Percentiles rank a stretch among this genome's conserved stretches.
Evolutionary conservation across 2,329 filamentous ascomycete genomes (phyloP).

Genomic region (Pseudogymnoascus sp.): DNA sequence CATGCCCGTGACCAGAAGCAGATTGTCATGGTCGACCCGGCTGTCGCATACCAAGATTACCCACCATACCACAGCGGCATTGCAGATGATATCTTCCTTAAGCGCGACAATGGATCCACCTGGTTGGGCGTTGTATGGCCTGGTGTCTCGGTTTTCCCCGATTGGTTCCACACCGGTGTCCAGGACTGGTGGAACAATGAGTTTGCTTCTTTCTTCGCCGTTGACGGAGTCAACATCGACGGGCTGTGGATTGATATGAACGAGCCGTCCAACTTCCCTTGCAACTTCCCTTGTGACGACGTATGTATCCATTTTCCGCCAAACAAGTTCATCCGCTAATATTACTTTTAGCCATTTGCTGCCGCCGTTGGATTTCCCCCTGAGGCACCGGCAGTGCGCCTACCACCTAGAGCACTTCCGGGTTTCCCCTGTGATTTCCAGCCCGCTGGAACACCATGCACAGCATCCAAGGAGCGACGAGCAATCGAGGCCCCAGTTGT

Average conservation of each 20-base stretch:
- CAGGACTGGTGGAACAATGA: conserved; percentile 64
- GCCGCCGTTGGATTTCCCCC: conserved; percentile 48
- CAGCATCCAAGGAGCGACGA: conserved; percentile 21
- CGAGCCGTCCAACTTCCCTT: conserved; percentile 45
- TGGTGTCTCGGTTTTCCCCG: conserved; percentile 63
- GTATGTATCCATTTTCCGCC: not conserved
- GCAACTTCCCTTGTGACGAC: conserved; percentile 48
- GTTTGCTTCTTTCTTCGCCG: conserved; percentile 57
- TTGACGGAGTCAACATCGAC: conserved; percentile 65
- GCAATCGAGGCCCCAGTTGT: conserved; percentile 10
- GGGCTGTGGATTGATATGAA: conserved; percentile 73
- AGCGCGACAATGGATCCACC: conserved; percentile 46
- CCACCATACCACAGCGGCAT: conserved; percentile 45
- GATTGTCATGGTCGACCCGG: conserved; percentile 72
- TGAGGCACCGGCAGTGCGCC: conserved; percentile 52
- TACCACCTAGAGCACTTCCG: conserved; percentile 56
- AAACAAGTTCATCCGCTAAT: not conserved
- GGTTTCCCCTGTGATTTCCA: conserved; percentile 65
- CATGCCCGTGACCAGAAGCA: conserved; percentile 63
- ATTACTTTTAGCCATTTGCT: conserved; percentile 21
- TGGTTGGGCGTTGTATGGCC: conserved; percentile 70
- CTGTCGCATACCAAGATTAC: conserved; percentile 46
- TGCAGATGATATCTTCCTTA: conserved; percentile 41
- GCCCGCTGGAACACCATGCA: conserved; percentile 40
- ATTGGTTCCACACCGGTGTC: conserved; percentile 66